Evolutionary conservation across 1,139 yeast species (phyloP), one percentile per base, ranked within the genome.

Genomic region (Debaryomyces sp.): DNA sequence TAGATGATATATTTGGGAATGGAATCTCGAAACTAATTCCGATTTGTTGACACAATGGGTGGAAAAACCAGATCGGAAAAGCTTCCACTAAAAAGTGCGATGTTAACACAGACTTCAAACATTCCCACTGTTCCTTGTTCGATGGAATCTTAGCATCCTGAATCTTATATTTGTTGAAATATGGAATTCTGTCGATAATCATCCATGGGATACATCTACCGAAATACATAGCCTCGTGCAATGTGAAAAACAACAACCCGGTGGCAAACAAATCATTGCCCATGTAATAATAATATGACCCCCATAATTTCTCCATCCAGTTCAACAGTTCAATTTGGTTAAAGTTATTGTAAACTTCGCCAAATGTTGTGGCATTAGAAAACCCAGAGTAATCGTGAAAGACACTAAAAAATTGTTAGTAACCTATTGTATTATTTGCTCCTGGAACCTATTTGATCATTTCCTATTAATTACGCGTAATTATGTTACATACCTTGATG

Each of bases 151-250:
- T 75, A 30, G 70, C 66, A 27, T 68, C 74, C 57, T 75, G 80
- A 46, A 76, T 75, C 59, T 74, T 75, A 66, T 71, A 76, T 54
- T 60, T 65, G 51, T 63, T 63, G 63, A 76, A 75, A 56, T 60
- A 73, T 15, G 78, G 75, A 41, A 75, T 72, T 50, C 67, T 61
- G 57, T 74, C 80, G 48, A 76, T 72, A 21, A 75, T 66, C 50
- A 63, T 64, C 78, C 79, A 76, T n/a, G 80, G 80, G 42, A 75
- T 52, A 52, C 78, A 73, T 56, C 80, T 63, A 15, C 78, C 79
- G 51, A 75, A 76, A 55, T 76, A 76, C 55, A 71, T 69, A 26
- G 71, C 26, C 53, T 76, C 80, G 51, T 76, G 80, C 40, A 69
- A 64, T 33, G 67, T 52, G 56, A 76, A 75, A 60, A 76, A 71